Percentiles rank a stretch among this genome's conserved stretches.
phyloP scores from a whole-genome alignment of 73 alveolate genomes.

The Paramecium sonneborni region DNA sequence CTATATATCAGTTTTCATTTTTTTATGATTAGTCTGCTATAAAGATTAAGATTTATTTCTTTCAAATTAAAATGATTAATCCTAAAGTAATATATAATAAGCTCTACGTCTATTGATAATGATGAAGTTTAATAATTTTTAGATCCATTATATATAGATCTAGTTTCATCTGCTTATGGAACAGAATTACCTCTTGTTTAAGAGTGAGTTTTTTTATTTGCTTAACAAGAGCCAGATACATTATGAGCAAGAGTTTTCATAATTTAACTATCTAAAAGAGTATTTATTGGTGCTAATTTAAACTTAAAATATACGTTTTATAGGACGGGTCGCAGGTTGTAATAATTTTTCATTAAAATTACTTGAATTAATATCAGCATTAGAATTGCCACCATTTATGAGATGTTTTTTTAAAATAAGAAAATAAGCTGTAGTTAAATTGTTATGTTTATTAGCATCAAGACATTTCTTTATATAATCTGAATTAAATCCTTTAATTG shows the following conservation, averaged over 20 bases:
- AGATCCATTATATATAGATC: neutral
- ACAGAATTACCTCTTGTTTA: neutral
- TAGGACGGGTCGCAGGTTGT: conserved; percentile 47
- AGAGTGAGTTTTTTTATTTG: neutral
- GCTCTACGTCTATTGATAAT: neutral
- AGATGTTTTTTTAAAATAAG: conserved; percentile 87
- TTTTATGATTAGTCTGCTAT: neutral
- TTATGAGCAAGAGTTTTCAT: neutral
- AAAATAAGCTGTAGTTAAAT: conserved; percentile 88
- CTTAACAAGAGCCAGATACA: conserved; percentile 2
- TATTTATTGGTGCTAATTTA: neutral
- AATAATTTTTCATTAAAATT: conserved; percentile 35
- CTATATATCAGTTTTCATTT: neutral
- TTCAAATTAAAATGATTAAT: neutral
- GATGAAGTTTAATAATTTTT: neutral
- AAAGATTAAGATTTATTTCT: neutral
- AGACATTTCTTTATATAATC: conserved; percentile 77
- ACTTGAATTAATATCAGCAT: conserved; percentile 55
- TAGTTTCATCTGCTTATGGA: neutral
- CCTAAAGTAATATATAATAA: neutral
- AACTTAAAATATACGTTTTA: neutral
- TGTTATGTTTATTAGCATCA: conserved; percentile 92
- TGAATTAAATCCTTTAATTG: conserved; percentile 68
- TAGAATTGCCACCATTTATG: conserved; percentile 73
- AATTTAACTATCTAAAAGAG: neutral